These are phyloP conservation scores for Suhomyces kilbournensis DNA, from an alignment of 805 yeast species.

Conservation along the genomic window DNA sequence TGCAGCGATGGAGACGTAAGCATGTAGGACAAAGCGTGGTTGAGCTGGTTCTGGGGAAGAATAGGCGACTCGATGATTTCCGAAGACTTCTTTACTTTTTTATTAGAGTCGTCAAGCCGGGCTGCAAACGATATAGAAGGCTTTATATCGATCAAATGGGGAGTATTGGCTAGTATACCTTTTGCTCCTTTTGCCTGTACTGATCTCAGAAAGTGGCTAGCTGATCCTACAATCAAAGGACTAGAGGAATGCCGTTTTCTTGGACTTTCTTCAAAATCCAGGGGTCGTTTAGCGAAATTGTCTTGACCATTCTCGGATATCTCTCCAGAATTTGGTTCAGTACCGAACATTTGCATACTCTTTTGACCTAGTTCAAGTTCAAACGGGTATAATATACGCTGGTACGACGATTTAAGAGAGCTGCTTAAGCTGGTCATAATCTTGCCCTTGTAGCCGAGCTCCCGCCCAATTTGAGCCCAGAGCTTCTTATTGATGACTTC, in stretches of 20 bases:
- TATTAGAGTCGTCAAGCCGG: constrained; percentile 4
- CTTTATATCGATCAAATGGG: constrained; percentile 45
- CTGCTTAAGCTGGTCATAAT: constrained; percentile 71
- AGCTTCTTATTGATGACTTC: constrained; percentile 61
- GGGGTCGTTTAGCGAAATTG: background rate
- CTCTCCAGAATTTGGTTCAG: background rate
- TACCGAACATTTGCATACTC: background rate
- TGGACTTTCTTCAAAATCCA: background rate
- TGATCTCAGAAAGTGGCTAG: constrained; percentile 44
- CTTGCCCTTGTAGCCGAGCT: constrained; percentile 70
- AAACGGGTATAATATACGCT: constrained; percentile 36
- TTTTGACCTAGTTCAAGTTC: constrained; percentile 19
- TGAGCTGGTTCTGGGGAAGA: constrained; percentile 11
- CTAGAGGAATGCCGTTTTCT: background rate
- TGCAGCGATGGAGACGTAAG: background rate
- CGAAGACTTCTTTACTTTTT: constrained; percentile 5
- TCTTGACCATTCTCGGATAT: background rate
- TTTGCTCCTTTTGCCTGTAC: constrained; percentile 45
- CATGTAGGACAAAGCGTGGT: constrained; percentile 9
- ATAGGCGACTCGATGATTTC: constrained; percentile 9
- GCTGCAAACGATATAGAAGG: constrained; percentile 20
- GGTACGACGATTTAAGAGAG: constrained; percentile 59
- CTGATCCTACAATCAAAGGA: constrained; percentile 47
- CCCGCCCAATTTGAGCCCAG: constrained; percentile 85
- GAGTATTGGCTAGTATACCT: constrained; percentile 52